A percentile compares a stretch with the other conserved stretches of the same genome.
Evolutionary conservation across 139 green algal species (phyloP).

Genomic region (Gonium pectorale): DNA sequence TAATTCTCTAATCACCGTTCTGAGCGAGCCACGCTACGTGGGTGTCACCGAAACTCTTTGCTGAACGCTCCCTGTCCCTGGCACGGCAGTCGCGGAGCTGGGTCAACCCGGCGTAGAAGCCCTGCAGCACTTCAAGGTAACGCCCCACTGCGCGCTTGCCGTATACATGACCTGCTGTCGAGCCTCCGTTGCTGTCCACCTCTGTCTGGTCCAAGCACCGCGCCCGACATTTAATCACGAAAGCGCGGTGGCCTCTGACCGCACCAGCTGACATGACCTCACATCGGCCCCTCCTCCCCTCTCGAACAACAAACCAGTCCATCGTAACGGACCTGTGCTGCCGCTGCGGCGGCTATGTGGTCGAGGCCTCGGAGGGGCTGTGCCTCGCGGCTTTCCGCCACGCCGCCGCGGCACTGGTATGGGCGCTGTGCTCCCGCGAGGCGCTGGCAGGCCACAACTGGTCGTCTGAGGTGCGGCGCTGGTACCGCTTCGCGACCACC

Average conservation of each 20-base stretch:
- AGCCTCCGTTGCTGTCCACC: too few species aligned
- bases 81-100: constrained; percentile 42
- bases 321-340: constrained; percentile 17
- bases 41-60: too few species aligned
- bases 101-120: constrained; percentile 33
- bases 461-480: constrained; percentile 22
- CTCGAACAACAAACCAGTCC: too few species aligned
- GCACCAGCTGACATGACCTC: too few species aligned
- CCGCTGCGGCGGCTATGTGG: constrained; percentile 38
- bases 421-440: constrained; percentile 17
- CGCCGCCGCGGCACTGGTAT: constrained; percentile 36
- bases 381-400: constrained; percentile 43
- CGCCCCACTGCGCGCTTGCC: not conserved
- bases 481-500: constrained; percentile 27
- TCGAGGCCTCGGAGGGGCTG: constrained; percentile 44
- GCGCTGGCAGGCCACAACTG: constrained; percentile 19
- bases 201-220: too few species aligned
- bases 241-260: too few species aligned
- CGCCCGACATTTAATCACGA: too few species aligned
- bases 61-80: too few species aligned
- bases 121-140: constrained; percentile 39
- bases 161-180: too few species aligned
- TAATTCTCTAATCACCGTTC: too few species aligned
- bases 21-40: too few species aligned
- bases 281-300: too few species aligned